Percentiles rank a stretch among this genome's conserved stretches.
These are phyloP conservation scores for Leptographium radiaticola DNA, from an alignment of 2,329 filamentous ascomycete genomes.

Conservation along the genomic window DNA sequence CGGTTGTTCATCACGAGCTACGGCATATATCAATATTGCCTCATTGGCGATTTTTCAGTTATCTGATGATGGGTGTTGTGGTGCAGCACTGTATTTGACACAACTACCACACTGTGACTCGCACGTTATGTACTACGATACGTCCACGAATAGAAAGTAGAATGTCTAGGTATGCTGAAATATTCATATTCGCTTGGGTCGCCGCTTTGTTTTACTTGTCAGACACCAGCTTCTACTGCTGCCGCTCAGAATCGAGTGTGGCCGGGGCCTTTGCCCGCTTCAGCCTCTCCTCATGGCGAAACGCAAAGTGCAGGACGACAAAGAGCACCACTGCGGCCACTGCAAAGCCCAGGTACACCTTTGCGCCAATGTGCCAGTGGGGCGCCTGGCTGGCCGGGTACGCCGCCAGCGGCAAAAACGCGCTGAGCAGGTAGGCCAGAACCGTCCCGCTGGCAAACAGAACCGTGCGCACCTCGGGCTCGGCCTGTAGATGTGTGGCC, in stretches of 20 bases:
- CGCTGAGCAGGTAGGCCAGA: constrained; percentile 2
- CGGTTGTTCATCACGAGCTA: too few relatives aligned
- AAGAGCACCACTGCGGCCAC: background rate
- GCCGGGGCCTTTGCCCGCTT: background rate
- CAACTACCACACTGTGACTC: too few relatives aligned
- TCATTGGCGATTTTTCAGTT: too few relatives aligned
- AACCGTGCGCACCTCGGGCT: constrained; percentile 5
- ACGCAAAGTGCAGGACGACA: constrained; percentile 1
- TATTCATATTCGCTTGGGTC: too few relatives aligned
- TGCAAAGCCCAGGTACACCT: constrained; percentile 5
- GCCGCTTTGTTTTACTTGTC: background rate
- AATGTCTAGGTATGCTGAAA: too few relatives aligned
- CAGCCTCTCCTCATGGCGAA: constrained; percentile 1
- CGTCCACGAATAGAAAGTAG: too few relatives aligned
- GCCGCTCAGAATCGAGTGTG: background rate
- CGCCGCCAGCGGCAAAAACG: constrained; percentile 3
- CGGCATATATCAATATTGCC: too few relatives aligned
- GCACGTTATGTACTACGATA: too few relatives aligned
- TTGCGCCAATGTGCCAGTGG: constrained; percentile 4
- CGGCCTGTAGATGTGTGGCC: background rate
- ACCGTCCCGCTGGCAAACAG: constrained; percentile 6
- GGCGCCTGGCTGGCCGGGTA: constrained; percentile 4
- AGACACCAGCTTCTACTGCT: background rate
- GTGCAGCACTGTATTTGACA: too few relatives aligned
- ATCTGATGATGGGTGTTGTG: too few relatives aligned